Conservation (phyloP, 495 filamentous ascomycete species). For the Annulohypoxylon bovei region DNA sequence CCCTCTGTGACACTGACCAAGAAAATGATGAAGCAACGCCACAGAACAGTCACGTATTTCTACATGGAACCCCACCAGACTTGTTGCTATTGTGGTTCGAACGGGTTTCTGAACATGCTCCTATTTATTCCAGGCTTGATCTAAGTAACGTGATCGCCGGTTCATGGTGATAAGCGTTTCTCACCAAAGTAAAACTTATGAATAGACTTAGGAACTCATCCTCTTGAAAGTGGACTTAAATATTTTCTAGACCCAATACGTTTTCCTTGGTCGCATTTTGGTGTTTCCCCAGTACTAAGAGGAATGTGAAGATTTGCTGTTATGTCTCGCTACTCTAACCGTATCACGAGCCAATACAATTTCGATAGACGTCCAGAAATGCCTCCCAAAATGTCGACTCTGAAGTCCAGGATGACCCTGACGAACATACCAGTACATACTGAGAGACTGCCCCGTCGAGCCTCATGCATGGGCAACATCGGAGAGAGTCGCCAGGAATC, state of each 20-base stretch:
- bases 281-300: background rate
- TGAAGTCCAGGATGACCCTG: slow-evolving; percentile 17
- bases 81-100: background rate
- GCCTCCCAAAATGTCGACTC: slow-evolving; percentile 13
- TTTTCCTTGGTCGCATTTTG: background rate
- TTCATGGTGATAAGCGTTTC: background rate
- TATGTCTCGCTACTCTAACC: background rate
- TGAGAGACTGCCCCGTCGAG: background rate
- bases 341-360: background rate
- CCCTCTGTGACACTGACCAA: background rate
- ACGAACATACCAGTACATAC: background rate
- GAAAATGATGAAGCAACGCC: background rate
- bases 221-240: background rate
- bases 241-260: background rate
- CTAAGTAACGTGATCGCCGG: background rate
- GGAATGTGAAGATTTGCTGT: background rate
- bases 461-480: background rate
- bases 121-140: background rate
- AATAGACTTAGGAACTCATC: background rate
- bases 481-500: background rate
- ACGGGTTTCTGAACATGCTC: background rate
- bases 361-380: background rate
- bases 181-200: background rate
- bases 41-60: background rate
- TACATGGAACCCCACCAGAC: background rate